Evolutionary conservation across 192 early-diverging fungal genomes (phyloP).

Genomic region (Cetraspora pellucida): DNA sequence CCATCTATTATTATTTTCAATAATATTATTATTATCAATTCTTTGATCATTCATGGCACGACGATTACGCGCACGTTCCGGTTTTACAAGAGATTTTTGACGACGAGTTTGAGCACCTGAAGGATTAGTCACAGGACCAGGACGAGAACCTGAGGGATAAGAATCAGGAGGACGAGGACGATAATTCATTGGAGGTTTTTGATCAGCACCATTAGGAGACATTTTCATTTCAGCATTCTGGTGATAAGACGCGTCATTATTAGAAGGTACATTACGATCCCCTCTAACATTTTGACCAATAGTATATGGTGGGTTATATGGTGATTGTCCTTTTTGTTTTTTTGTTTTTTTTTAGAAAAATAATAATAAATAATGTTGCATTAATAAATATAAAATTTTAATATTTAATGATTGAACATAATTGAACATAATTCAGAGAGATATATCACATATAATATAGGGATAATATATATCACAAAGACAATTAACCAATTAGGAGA

Average conservation of each 20-base stretch:
- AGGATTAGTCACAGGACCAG: neutral
- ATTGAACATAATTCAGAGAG: no score
- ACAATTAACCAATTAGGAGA: neutral
- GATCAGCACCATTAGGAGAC: neutral
- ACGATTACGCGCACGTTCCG: conserved; percentile 58
- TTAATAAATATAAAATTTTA: no score
- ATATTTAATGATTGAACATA: no score
- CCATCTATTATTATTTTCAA: neutral
- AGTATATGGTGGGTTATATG: no score
- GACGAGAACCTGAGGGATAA: neutral
- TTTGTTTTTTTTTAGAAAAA: no score
- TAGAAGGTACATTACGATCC: no score
- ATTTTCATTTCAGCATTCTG: neutral
- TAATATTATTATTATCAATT: neutral
- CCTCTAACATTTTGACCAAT: no score
- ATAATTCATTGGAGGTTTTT: neutral
- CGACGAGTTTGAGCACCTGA: conserved; percentile 32
- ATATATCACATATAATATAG: no score
- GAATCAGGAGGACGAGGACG: neutral
- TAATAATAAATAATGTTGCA: no score
- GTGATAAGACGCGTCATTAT: neutral
- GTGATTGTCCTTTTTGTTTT: no score
- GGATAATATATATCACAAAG: neutral
- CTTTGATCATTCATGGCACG: neutral
- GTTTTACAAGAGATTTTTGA: conserved; percentile 70